These are phyloP conservation scores for Phoma sp. DNA, from an alignment of 2,329 filamentous ascomycete genomes.

Conservation along the genomic window DNA sequence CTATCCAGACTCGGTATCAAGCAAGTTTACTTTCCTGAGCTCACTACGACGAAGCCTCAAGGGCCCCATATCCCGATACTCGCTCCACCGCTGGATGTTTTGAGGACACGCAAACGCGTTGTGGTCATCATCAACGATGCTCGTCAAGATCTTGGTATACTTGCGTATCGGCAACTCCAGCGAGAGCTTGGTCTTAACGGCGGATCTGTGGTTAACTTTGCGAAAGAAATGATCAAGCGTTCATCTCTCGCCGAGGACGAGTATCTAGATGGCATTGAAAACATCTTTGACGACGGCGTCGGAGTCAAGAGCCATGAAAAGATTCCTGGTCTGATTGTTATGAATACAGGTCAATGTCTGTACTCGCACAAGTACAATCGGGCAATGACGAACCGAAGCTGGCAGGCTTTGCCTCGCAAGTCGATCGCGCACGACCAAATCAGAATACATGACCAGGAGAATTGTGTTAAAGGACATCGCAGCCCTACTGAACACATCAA, in stretches of 20 bases:
- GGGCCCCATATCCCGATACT: constrained; percentile 74
- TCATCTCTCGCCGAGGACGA: constrained; percentile 14
- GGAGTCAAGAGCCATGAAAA: constrained; percentile 24
- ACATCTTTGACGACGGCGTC: constrained; percentile 31
- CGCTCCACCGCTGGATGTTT: constrained; percentile 58
- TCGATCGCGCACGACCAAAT: constrained; percentile 65
- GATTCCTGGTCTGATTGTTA: constrained; percentile 65
- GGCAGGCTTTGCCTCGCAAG: constrained; percentile 66
- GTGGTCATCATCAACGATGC: constrained; percentile 82
- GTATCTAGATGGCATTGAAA: background rate
- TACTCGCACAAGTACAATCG: constrained; percentile 74
- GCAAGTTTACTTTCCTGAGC: constrained; percentile 68
- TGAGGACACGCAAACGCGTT: constrained; percentile 67
- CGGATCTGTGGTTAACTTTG: constrained; percentile 74
- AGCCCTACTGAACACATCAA: constrained; percentile 67
- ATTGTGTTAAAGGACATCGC: constrained; percentile 69
- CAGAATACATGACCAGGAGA: constrained; percentile 61
- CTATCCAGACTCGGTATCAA: constrained; percentile 67
- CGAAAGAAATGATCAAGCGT: constrained; percentile 55
- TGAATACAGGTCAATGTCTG: constrained; percentile 78
- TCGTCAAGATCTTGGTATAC: constrained; percentile 75
- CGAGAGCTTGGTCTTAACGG: constrained; percentile 70
- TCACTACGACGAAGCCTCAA: constrained; percentile 48
- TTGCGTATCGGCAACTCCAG: constrained; percentile 73
- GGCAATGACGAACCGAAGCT: constrained; percentile 66